Base-by-base conservation (phyloP, 768 basidiomycete genomes). In the Rhizopogon vesiculosus region DNA sequence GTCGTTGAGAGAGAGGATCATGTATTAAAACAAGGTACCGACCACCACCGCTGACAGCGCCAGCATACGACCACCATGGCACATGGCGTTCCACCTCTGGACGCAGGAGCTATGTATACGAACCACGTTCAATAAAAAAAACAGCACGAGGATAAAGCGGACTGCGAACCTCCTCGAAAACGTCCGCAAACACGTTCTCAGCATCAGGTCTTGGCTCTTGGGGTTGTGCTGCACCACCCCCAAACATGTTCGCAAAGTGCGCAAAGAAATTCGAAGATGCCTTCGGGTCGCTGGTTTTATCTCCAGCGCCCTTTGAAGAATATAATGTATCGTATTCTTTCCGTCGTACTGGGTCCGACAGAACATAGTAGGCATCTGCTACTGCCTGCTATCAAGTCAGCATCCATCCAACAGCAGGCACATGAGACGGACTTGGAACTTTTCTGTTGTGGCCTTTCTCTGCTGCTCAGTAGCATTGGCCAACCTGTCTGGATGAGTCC, bases 301-400 rank as follows among this genome's bases (percentile, higher is more conserved):
- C 82, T 35, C 74, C 66, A 16, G 68, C 64, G 7, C 78, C 59
- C 50, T 80, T 81, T 7, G 83, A 78, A n/a, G 74, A 69, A 65
- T 87, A 87, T 0, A 91, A 70, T 0, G 60, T 60, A 60, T 92
- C 91, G 60, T 92, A 92, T 69, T 92, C 89, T 63, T 69, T 76
- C 56, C 87, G 81, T 55, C 89, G 78, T 42, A 78, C 76, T 4
- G 85, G 71, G 69, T 97, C 92, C 3, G 91, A 93, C 39, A 98
- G 82, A 28, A 95, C 89, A 67, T 91, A 97, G 73, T 96, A 96
- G 16, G 93, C 93, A 69, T 97, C 94, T 52, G 94, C 93, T 59
- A 97, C 86, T 7, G 88, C 84, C 88, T 89, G 66, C 1, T 29
- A 33, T 51, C 44, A 40, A 50, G 49, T 25, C 5, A 44, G 43